phyloP scores from a whole-genome alignment of 1,139 yeast species.

The Taphrina communis region DNA sequence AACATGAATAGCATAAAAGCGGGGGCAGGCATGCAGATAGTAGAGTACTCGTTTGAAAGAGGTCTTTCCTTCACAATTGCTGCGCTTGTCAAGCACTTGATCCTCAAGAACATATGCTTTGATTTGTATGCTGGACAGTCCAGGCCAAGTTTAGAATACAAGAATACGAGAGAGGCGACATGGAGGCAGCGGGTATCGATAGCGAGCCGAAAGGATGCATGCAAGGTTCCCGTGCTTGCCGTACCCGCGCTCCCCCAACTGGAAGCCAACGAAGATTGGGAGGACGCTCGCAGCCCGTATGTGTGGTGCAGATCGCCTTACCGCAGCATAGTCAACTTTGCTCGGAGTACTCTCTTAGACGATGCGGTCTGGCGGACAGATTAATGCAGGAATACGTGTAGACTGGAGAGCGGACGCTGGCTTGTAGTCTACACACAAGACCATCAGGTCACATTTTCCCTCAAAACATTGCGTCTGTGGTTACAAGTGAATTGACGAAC shows the following conservation, averaged over 20 bases:
- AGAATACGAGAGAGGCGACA: too few relatives aligned
- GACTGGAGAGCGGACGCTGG: background rate
- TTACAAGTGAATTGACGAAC: too few relatives aligned
- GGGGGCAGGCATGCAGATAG: background rate
- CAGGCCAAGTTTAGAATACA: too few relatives aligned
- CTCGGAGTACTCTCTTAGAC: background rate
- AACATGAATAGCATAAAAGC: background rate
- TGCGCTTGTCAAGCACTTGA: too few relatives aligned
- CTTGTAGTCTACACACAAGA: background rate
- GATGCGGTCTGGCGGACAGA: background rate
- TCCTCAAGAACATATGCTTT: too few relatives aligned
- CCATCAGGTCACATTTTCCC: background rate
- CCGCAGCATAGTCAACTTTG: background rate
- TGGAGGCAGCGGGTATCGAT: background rate
- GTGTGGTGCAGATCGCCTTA: conserved; percentile 1
- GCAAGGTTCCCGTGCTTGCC: background rate
- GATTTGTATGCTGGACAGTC: too few relatives aligned
- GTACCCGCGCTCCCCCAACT: background rate
- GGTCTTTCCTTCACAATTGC: too few relatives aligned
- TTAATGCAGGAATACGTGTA: background rate
- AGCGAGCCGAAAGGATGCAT: background rate
- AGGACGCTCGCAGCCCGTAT: background rate
- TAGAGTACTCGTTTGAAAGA: too few relatives aligned
- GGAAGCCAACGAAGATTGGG: conserved; percentile 9
- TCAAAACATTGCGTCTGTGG: too few relatives aligned